These are phyloP conservation scores for Mycena sp. DNA, from an alignment of 1,284 basidiomycete species.

Conservation along the genomic window DNA sequence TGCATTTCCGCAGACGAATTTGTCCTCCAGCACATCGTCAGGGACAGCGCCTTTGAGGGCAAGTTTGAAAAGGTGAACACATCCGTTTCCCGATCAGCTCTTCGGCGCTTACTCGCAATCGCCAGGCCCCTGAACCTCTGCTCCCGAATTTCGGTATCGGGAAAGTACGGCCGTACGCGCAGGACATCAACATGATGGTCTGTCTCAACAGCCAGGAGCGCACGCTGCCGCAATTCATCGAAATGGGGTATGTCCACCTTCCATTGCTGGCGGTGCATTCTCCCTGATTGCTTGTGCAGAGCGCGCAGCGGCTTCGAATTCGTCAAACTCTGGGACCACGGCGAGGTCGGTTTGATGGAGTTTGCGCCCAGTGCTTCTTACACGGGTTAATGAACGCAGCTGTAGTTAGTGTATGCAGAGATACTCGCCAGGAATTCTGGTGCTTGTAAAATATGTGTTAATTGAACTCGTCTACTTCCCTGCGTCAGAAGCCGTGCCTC, in stretches of 20 bases:
- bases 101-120: background rate
- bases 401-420: too few relatives aligned
- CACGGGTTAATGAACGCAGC: too few relatives aligned
- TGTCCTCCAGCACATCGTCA: constrained; percentile 21
- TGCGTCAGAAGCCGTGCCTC: too few relatives aligned
- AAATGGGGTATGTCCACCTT: background rate
- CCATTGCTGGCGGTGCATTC: background rate
- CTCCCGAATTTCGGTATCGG: constrained; percentile 38
- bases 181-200: constrained; percentile 38
- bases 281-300: constrained; percentile 16
- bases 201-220: constrained; percentile 32
- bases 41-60: constrained; percentile 23
- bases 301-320: constrained; percentile 40
- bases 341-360: constrained; percentile 44
- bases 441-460: too few relatives aligned
- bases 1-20: constrained; percentile 24
- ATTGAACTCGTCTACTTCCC: too few relatives aligned
- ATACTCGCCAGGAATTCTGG: too few relatives aligned
- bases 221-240: background rate
- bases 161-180: constrained; percentile 33
- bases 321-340: constrained; percentile 43
- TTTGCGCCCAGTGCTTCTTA: constrained; percentile 23
- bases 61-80: background rate
- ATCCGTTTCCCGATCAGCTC: background rate
- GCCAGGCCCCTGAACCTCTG: constrained; percentile 36